Base-by-base conservation (phyloP, 192 early-diverging fungal species). In the Rhizophagus prolifer region DNA sequence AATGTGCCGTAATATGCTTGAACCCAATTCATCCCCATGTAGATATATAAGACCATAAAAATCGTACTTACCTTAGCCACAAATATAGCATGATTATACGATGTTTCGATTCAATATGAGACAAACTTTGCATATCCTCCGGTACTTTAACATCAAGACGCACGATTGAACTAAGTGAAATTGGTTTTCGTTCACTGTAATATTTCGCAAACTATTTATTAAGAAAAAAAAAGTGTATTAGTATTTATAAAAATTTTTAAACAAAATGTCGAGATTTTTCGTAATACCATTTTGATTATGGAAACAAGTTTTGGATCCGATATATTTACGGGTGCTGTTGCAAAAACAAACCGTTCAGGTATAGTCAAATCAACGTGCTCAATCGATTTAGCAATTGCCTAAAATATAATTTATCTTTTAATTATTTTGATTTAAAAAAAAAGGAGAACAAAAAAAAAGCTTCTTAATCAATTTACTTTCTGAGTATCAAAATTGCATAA, bases 61-160 rank as follows among this genome's bases (percentile, higher is more conserved):
- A 44, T 44, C 41, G 41, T 90, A 91, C n/a, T n/a, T n/a, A n/a
- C 84, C 86, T 82, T 75, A 98, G 82, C 97, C 97, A 98, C 72
- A 96, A 85, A 75, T 97, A 98, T 26, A 95, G 67, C 77, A 94
- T 93, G 30, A 96, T 90, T 1, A 84, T 75, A 60, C 90, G 87
- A 81, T 98, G 97, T 66, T 79, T 75, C n/a, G 76, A 81, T 82
- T 98, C 97, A 3, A 97, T 28, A 16, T 58, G n/a, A 38, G 31
- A 28, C 28, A 30, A 28, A 26, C 10, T 0, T 59, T 8, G 26
- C n/a, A 50, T 38, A 9, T 44, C 36, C 14, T 68, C 72, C 23
- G 81, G 47, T 3, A 68, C 23, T 38, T 38, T 69, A 14, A 28
- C 76, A n/a, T 63, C 25, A 23, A 78, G 58, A 36, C 58, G 38